Conservation (phyloP, 371 early-diverging fungal genomes). For the Mortierella polycephala region DNA sequence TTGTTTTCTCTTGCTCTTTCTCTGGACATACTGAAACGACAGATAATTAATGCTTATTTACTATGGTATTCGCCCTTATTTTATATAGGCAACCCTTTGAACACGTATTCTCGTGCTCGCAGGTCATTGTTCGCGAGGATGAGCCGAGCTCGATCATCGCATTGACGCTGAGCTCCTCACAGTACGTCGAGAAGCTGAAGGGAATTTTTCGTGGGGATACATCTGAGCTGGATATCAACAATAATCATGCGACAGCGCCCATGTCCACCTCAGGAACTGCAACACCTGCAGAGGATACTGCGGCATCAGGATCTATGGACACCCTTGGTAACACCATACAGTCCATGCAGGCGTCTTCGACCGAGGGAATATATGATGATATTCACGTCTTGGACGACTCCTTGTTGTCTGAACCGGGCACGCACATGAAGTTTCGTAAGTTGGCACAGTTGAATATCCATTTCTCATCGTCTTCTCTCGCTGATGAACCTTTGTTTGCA, state of each 20-base stretch:
- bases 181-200: conserved; percentile 45
- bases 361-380: conserved; percentile 52
- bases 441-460: neutral
- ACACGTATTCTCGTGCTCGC: conserved; percentile 87
- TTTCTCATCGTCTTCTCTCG: neutral
- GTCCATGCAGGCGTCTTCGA: conserved; percentile 4
- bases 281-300: conserved; percentile 32
- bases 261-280: conserved; percentile 54
- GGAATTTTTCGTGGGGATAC: conserved; percentile 37
- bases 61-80: neutral
- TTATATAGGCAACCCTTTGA: conserved; percentile 73
- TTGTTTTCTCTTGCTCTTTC: neutral
- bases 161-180: conserved; percentile 69
- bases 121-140: conserved; percentile 88
- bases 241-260: conserved; percentile 27
- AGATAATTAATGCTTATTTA: neutral
- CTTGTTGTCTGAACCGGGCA: conserved; percentile 71
- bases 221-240: conserved; percentile 11
- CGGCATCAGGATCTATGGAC: conserved; percentile 10
- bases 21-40: neutral
- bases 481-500: neutral
- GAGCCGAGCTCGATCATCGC: conserved; percentile 96
- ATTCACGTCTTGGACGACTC: conserved; percentile 68
- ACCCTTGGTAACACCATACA: conserved; percentile 10
- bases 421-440: conserved; percentile 78